These are phyloP conservation scores for Chlorella vulgaris DNA, from an alignment of 139 green algal genomes.

Conservation along the genomic window DNA sequence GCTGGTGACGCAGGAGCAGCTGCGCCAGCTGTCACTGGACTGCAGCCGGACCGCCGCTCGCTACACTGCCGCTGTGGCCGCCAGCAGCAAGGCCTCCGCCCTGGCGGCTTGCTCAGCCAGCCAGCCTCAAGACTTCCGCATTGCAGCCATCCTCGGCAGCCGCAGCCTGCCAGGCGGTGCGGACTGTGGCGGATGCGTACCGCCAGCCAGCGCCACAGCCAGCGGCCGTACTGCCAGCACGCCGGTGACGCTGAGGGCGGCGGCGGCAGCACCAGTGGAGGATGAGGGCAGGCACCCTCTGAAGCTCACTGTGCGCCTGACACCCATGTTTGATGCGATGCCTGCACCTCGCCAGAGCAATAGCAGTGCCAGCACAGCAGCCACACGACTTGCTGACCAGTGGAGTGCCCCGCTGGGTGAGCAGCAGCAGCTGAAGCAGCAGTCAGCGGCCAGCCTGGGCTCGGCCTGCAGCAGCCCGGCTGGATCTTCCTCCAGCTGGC, in stretches of 20 bases:
- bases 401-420: too few relatives aligned
- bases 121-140: constrained; percentile 3
- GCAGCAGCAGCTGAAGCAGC: too few relatives aligned
- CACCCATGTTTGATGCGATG: constrained; percentile 14
- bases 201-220: too few relatives aligned
- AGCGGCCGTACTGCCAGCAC: too few relatives aligned
- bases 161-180: too few relatives aligned
- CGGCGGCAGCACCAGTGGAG: neutral
- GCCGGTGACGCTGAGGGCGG: neutral
- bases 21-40: neutral
- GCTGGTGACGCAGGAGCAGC: neutral
- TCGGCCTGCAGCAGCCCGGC: neutral
- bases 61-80: neutral
- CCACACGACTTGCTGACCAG: neutral
- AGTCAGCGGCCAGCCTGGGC: too few relatives aligned
- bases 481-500: neutral
- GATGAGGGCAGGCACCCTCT: neutral
- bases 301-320: constrained; percentile 2
- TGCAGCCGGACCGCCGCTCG: neutral
- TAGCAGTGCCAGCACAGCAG: neutral
- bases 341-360: neutral
- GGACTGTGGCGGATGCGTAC: too few relatives aligned
- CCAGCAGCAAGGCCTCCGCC: neutral
- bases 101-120: neutral
- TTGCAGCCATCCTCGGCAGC: neutral